Percentiles rank a stretch among this genome's conserved stretches.
These are phyloP conservation scores for Leccinum subrobustum DNA, from an alignment of 1,284 basidiomycete species.

Conservation along the genomic window DNA sequence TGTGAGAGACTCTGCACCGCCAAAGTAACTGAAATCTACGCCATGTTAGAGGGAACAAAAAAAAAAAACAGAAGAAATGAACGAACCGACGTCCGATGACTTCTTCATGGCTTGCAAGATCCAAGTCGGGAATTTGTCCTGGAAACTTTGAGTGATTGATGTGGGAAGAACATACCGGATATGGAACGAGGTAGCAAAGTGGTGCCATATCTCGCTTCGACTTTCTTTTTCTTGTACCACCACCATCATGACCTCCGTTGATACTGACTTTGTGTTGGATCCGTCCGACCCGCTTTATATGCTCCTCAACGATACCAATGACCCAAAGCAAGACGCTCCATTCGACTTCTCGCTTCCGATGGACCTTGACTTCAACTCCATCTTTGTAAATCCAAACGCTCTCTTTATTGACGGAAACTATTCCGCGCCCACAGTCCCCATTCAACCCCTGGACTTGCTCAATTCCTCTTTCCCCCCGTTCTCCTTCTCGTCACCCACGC, in stretches of 20 bases:
- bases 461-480: slow-evolving; percentile 43
- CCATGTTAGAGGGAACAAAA: neutral
- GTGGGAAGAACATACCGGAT: slow-evolving; percentile 29
- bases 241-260: slow-evolving; percentile 18
- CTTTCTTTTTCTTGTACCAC: neutral
- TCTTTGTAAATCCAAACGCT: slow-evolving; percentile 62
- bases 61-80: too few relatives aligned
- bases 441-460: slow-evolving; percentile 33
- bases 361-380: slow-evolving; percentile 54
- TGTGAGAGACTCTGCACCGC: slow-evolving; percentile 72
- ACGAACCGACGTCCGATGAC: slow-evolving; percentile 18
- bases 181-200: slow-evolving; percentile 25
- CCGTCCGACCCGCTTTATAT: slow-evolving; percentile 55
- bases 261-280: slow-evolving; percentile 35
- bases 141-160: neutral
- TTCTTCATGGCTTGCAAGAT: slow-evolving; percentile 15
- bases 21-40: slow-evolving; percentile 72
- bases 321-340: slow-evolving; percentile 43
- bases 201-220: slow-evolving; percentile 22
- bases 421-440: slow-evolving; percentile 24
- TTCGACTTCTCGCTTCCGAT: slow-evolving; percentile 41
- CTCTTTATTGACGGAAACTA: slow-evolving; percentile 45
- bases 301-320: slow-evolving; percentile 44
- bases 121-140: neutral
- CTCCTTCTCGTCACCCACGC: slow-evolving; percentile 36